Base-by-base conservation (phyloP, 75 land plant genomes). In the Pinus albicaulis region DNA sequence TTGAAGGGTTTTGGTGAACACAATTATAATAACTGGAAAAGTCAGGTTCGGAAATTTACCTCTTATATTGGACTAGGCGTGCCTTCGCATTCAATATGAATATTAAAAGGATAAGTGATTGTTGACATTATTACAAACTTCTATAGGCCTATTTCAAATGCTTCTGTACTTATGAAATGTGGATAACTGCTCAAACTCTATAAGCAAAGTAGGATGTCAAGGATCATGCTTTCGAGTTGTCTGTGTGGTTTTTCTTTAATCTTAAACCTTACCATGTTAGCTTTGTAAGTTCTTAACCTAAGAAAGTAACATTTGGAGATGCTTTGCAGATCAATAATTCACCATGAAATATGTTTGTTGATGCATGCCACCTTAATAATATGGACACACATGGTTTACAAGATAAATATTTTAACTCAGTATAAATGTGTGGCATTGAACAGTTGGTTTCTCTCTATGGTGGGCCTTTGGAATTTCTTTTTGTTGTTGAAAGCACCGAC, bases 361-460 rank as follows among this genome's bases (percentile, higher is more conserved):
- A 64, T 64, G 31, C 20, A 17, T 64, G 41, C 68, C 25, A 7
- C 41, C 34, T 31, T 7, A 64, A 31, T 64, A 64, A 68, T 41
- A 68, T 38, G 71, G 20, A 68, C n/a, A 23, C 3, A 14, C 24
- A 68, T 41, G 10, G 71, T 68, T 68, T 38, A 22, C 17, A 41
- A 24, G 24, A 34, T 41, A 68, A 68, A 68, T 38, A 44, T 38
- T 38, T 41, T 68, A 44, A 74, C 23, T 53, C 5, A 59, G 59
- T 53, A 61, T 11, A 74, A 64, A 74, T 25, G n/a, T 74, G n/a
- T 61, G 75, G 36, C 61, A 23, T 59, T 12, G 20, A 62, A 31
- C 92, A 98, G 99, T 82, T 98, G 3, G 89, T 92, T 55, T 94
- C 99, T 64, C 87, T 98, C 52, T 98, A 98, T 92, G 99, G 99